A percentile compares a stretch with the other conserved stretches of the same genome.
These are phyloP conservation scores for Pyricularia grisea DNA, from an alignment of 2,329 filamentous ascomycete genomes.

Conservation along the genomic window DNA sequence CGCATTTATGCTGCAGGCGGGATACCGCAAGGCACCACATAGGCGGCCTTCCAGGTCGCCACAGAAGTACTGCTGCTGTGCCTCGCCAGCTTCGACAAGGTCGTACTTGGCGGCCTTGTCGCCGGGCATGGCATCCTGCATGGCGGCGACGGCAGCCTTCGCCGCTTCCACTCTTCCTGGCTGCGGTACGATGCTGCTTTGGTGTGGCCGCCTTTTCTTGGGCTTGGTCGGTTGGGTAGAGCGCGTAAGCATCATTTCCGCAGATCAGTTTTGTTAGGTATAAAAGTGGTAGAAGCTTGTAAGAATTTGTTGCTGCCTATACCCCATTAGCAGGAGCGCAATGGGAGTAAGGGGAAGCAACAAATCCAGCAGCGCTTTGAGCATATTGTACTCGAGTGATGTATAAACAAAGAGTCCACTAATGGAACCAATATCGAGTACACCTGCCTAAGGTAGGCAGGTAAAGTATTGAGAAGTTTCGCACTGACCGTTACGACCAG, in stretches of 20 bases:
- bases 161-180: slow-evolving; percentile 24
- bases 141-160: slow-evolving; percentile 30
- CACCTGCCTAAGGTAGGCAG: too few species aligned
- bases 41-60: slow-evolving; percentile 21
- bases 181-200: slow-evolving; percentile 35
- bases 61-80: slow-evolving; percentile 28
- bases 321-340: not conserved
- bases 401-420: not conserved
- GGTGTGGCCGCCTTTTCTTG: slow-evolving; percentile 22
- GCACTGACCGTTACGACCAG: slow-evolving; percentile 42
- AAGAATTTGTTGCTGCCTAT: not conserved
- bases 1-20: slow-evolving; percentile 29
- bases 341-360: not conserved
- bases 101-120: slow-evolving; percentile 33
- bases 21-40: slow-evolving; percentile 36
- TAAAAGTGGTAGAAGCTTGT: too few species aligned
- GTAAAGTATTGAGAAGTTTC: not conserved
- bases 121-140: slow-evolving; percentile 32
- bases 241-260: not conserved
- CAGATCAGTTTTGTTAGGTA: not conserved
- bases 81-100: slow-evolving; percentile 31
- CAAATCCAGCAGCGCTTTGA: too few species aligned
- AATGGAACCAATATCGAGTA: not conserved
- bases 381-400: too few species aligned
- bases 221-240: not conserved